Evolutionary conservation across 495 filamentous ascomycete genomes (phyloP).

Genomic region (Penicillium subrubescens): DNA sequence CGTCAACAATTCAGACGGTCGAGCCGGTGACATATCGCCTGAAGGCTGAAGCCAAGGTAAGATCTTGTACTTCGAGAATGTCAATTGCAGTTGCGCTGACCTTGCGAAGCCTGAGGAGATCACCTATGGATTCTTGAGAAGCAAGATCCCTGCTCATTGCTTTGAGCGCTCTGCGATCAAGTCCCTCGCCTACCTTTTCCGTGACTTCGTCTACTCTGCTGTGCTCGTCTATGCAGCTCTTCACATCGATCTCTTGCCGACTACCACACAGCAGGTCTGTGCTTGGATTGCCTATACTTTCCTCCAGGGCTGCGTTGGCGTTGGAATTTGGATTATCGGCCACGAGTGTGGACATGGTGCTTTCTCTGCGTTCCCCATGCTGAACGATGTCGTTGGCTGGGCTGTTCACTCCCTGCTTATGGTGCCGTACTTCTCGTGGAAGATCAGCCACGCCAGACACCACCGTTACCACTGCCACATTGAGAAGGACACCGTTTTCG

Average conservation of each 20-base stretch:
- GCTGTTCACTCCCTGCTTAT: conserved; percentile 64
- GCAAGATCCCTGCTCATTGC: conserved; percentile 30
- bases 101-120: conserved; percentile 14
- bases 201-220: conserved; percentile 18
- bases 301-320: conserved; percentile 31
- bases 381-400: conserved; percentile 72
- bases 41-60: conserved; percentile 21
- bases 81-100: conserved; percentile 8
- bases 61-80: neutral
- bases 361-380: conserved; percentile 60
- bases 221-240: conserved; percentile 25
- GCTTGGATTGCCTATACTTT: conserved; percentile 29
- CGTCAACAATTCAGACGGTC: conserved; percentile 17
- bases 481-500: conserved; percentile 61
- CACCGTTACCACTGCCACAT: conserved; percentile 66
- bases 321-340: conserved; percentile 32
- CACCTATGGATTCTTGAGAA: conserved; percentile 21
- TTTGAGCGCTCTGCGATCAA: conserved; percentile 27
- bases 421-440: conserved; percentile 77
- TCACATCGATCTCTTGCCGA: conserved; percentile 28
- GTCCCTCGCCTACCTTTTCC: conserved; percentile 3
- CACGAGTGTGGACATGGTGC: conserved; percentile 55
- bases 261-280: conserved; percentile 18
- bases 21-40: conserved; percentile 20
- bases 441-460: conserved; percentile 72